Base-by-base conservation (phyloP, 345 rosid species). In the Murraya koenigii region DNA sequence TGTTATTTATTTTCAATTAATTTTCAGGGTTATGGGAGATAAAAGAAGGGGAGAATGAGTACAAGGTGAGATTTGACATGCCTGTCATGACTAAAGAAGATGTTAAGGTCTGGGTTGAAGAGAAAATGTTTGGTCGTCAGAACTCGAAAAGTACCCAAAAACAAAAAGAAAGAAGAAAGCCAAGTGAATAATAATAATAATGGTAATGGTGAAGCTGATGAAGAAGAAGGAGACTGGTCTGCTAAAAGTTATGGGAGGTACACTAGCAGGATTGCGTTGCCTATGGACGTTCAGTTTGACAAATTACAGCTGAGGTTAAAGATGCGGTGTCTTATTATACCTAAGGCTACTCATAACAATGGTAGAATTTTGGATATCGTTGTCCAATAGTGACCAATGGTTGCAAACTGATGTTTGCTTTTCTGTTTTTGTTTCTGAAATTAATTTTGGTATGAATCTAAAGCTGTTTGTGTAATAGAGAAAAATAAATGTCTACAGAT, bases 21-120 rank as follows among this genome's bases (percentile, higher is more conserved):
- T 63, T 25, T 63, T 59, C 84, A 90, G 86, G 84, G 32, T 65
- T 84, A 73, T 79, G 83, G 92, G 92, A 87, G 80, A 88, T 90
- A 9, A 92, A 82, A 61, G 94, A 87, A 77, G 87, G 83, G 3
- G 88, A 84, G 25, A 70, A 3, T 0, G 91, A 87, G 62, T 91
- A 85, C 79, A 90, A 82, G 78, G 82, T 89, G 89, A 87, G 95
- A n/a, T 90, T 91, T 23, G 92, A 86, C 84, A 85, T 94, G 92
- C 92, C 91, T 8, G 91, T 94, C 38, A 89, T 92, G 91, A 89
- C 87, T 7, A 90, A 81, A 72, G 83, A 88, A 13, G 95, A 94
- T 75, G 92, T 89, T 2, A 93, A 81, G 78, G 82, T 90, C 17
- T 88, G 87, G 90, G 90, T 88, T 0, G 96, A 91, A 83, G 92